These are phyloP conservation scores for Solanum appendiculatum DNA, from an alignment of 257 asterid genomes.

Conservation along the genomic window DNA sequence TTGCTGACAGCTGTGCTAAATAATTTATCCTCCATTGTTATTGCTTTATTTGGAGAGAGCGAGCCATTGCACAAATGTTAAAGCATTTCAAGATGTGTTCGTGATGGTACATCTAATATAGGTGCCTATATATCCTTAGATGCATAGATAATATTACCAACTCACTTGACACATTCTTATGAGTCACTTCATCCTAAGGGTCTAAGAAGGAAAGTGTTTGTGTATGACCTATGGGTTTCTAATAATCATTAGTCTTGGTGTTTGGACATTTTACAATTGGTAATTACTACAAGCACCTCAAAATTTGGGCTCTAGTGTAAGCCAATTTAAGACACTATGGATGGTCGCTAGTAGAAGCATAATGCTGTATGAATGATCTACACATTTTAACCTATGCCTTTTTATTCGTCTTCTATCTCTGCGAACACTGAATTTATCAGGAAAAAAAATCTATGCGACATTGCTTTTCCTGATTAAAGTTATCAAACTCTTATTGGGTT, in stretches of 20 bases:
- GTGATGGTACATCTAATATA: background rate
- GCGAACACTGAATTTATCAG: background rate
- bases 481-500: background rate
- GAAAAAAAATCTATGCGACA: background rate
- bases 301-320: background rate
- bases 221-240: background rate
- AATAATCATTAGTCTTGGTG: background rate
- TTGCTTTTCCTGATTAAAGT: background rate
- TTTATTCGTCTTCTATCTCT: background rate
- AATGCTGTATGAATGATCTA: background rate
- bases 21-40: background rate
- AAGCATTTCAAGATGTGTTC: background rate
- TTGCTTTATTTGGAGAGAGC: background rate
- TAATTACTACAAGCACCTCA: background rate
- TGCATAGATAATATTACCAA: background rate
- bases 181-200: background rate
- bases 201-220: background rate
- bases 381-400: background rate
- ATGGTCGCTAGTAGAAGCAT: background rate
- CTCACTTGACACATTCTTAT: background rate
- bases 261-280: background rate
- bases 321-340: background rate
- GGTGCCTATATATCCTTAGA: background rate
- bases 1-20: background rate
- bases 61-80: background rate